phyloP scores from a whole-genome alignment of 2,329 filamentous ascomycete species.

The Penicillium sp. region DNA sequence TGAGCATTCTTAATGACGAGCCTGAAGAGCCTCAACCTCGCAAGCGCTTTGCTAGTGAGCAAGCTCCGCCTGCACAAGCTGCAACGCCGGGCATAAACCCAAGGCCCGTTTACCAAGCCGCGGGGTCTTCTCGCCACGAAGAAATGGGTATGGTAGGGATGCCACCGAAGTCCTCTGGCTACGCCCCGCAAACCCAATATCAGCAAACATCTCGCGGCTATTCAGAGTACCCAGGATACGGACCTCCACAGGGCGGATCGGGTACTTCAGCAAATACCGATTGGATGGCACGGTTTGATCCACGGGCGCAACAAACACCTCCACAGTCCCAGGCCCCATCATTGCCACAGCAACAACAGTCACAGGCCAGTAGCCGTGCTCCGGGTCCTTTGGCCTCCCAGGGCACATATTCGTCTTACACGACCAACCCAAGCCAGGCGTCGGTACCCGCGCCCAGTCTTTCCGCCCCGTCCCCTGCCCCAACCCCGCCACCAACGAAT shows the following conservation, averaged over 20 bases:
- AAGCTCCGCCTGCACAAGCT: constrained; percentile 23
- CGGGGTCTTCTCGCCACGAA: constrained; percentile 27
- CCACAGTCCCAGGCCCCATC: constrained; percentile 22
- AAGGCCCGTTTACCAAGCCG: constrained; percentile 31
- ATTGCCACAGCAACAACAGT: constrained; percentile 25
- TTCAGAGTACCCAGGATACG: constrained; percentile 36
- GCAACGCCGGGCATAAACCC: constrained; percentile 22
- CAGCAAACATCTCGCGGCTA: constrained; percentile 33
- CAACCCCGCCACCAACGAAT: constrained; percentile 33
- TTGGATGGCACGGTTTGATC: constrained; percentile 47
- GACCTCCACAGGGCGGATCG: constrained; percentile 26
- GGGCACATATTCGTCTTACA: constrained; percentile 32
- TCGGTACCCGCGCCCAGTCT: constrained; percentile 26
- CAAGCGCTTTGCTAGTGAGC: constrained; percentile 48
- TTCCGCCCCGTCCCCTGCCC: constrained; percentile 35
- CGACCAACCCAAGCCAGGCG: constrained; percentile 26
- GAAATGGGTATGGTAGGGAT: constrained; percentile 22
- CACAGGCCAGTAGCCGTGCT: constrained; percentile 18
- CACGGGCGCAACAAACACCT: constrained; percentile 34
- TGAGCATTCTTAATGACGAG: constrained; percentile 52
- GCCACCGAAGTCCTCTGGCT: constrained; percentile 30
- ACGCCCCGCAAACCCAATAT: constrained; percentile 30
- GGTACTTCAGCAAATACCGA: constrained; percentile 36
- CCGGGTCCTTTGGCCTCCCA: constrained; percentile 26
- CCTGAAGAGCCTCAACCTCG: constrained; percentile 48